A percentile compares a stretch with the other conserved stretches of the same genome.
Conservation (phyloP, 2,329 filamentous ascomycete species). For the Bipolaris victoriae region DNA sequence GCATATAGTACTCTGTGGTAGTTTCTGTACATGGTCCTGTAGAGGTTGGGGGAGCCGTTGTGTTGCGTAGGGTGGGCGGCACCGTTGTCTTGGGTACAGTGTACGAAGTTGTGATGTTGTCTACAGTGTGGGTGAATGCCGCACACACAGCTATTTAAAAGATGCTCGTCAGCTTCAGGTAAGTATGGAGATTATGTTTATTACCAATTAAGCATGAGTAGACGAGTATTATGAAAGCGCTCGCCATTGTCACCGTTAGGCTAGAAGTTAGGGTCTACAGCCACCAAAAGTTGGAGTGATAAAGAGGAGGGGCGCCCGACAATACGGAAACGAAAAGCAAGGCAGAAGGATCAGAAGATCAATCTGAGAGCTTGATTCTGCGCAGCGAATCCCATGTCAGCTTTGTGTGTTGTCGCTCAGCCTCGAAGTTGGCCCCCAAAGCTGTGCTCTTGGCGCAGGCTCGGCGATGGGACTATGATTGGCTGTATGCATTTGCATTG, state of each 20-base stretch:
- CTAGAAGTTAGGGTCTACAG: not conserved
- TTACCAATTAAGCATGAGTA: not conserved
- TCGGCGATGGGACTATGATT: not conserved
- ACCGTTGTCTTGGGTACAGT: not conserved
- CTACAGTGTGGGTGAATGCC: not conserved
- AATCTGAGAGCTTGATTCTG: not conserved
- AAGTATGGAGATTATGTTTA: not conserved
- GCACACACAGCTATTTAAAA: not conserved
- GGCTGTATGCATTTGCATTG: not conserved
- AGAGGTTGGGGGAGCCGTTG: no score
- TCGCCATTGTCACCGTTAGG: not conserved
- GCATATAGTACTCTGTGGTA: no score
- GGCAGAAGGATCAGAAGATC: not conserved
- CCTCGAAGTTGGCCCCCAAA: slow-evolving; percentile 3
- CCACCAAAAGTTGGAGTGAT: not conserved
- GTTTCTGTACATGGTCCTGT: no score
- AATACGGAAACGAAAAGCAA: not conserved
- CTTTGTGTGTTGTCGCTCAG: not conserved
- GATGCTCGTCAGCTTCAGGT: not conserved
- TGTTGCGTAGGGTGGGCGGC: no score
- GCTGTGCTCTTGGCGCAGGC: not conserved
- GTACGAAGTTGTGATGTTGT: not conserved
- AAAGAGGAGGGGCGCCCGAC: not conserved
- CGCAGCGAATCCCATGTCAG: not conserved
- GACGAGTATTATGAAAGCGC: not conserved